Evolutionary conservation across 495 filamentous ascomycete genomes (phyloP), one percentile per base, ranked within the genome.

Genomic region (Trichoderma reesei): DNA sequence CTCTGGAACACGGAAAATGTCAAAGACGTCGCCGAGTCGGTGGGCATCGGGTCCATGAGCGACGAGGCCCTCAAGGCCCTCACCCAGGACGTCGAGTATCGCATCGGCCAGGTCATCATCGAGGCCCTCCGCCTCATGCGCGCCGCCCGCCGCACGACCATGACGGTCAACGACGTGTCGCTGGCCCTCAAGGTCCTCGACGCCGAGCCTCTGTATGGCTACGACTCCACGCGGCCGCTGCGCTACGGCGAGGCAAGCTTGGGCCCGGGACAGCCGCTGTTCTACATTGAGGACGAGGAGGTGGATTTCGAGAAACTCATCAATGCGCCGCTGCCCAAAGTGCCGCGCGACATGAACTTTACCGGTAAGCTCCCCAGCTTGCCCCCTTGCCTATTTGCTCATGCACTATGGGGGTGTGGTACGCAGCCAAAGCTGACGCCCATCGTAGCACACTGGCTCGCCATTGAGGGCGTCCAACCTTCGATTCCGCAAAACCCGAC

Each of bases 251-350:
- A 98, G 75, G 94, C 94, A 3, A 93, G 88, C 14, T 78, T 98
- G 41, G 94, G 94, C 0, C 91, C 92, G 8, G 91, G 91, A n/a
- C 92, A 98, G 73, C 92, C 93, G 44, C 80, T 98, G 14, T 98
- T 90, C 79, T 98, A 98, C 70, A 88, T 98, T 37, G 95, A 98
- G 72, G 94, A 98, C 75, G 94, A 98, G 70, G 94, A 98, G 78
- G 87, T 97, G 37, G 94, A 98, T 72, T 97, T 98, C 71, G 94
- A 98, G 76, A 97, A 97, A 76, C 76, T 98, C 67, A 98, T 98
- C 72, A 98, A 98, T 78, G 89, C 89, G 46, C 90, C 94, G 6
- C 76, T 98, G 64, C 94, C 94, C 7, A 97, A 92, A 70, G 91
- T 98, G 13, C 95, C 94, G 6, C 78, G 91, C n/a, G 94, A 98